These are phyloP conservation scores for Scheffersomyces segobiensis DNA, from an alignment of 1,139 yeast species.

Conservation along the genomic window DNA sequence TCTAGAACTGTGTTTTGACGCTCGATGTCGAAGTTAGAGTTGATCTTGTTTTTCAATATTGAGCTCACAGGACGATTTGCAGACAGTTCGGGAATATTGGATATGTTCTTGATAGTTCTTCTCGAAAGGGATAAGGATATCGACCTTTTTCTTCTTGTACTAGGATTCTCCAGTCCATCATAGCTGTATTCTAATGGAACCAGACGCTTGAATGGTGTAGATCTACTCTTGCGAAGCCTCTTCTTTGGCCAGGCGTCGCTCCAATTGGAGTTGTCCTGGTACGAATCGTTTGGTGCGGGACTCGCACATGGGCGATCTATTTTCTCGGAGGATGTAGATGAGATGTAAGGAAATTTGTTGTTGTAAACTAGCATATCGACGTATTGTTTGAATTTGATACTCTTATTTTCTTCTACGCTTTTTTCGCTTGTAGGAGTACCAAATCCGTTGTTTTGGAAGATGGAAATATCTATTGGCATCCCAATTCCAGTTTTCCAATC, in stretches of 20 bases:
- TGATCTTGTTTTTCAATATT: conserved; percentile 24
- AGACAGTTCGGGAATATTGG: neutral
- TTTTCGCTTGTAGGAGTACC: neutral
- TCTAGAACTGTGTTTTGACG: conserved; percentile 13
- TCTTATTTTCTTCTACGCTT: neutral
- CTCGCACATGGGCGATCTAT: neutral
- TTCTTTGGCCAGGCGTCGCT: neutral
- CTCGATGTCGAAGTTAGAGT: conserved; percentile 22
- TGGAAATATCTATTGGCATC: neutral
- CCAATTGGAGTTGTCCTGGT: neutral
- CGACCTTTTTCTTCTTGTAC: neutral
- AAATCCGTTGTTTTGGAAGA: neutral
- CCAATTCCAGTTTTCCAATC: neutral
- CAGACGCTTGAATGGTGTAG: neutral
- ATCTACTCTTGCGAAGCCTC: neutral
- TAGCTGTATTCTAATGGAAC: neutral
- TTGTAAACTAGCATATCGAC: conserved; percentile 16
- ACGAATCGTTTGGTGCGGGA: neutral
- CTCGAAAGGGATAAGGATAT: neutral
- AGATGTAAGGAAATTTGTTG: conserved; percentile 2
- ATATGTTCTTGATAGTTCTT: neutral
- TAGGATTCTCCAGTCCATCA: neutral
- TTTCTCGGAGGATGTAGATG: neutral
- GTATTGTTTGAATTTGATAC: conserved; percentile 14
- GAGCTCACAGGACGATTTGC: conserved; percentile 7